Base-by-base conservation (phyloP, 2,329 filamentous ascomycete species). In the Hymenoscyphus repandus region DNA sequence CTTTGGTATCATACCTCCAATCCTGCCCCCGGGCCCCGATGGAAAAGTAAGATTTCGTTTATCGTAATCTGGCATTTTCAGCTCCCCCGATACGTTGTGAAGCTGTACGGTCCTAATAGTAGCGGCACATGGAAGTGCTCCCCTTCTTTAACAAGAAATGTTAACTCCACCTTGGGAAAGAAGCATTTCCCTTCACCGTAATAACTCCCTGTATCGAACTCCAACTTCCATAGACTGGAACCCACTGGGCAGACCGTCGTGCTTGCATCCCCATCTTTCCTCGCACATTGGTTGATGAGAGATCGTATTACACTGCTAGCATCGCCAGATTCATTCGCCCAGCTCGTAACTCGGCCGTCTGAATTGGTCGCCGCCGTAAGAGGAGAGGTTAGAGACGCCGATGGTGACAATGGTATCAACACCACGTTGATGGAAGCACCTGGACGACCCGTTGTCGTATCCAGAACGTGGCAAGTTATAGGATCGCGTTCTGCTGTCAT, bases 401-500 rank as follows among this genome's bases (percentile, higher is more conserved):
- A 59, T 42, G 60, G 58, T 45, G 55, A 45, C 37, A 42, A 48
- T 42, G 65, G 55, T 4, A 27, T 27, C 4, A 27, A 7, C 4
- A 27, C 81, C 51, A 91, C 86, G 57, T 76, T 75, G 62, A 93
- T 79, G 55, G 75, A 74, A 50, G 75, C 69, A 13, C 81, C 88
- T 18, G 88, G 88, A 51, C 77, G 77, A 64, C 88, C 88, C 54
- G 78, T 72, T n/a, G 82, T 79, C 10, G 88, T 92, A 75, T 93
- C 87, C 67, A 93, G 87, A 69, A 91, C 80, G 74, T 93, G 88
- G 74, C 88, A 92, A 68, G 88, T 92, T 64, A 93, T 92, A 65
- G 80, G 81, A 65, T 83, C 80, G 51, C 51, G 32, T 17, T 33
- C 31, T 11, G 50, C 32, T 22, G 47, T 5, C 49, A 56, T 58